Conservation (phyloP, 306 rosid genomes). For the Cyamopsis tetragonoloba region DNA sequence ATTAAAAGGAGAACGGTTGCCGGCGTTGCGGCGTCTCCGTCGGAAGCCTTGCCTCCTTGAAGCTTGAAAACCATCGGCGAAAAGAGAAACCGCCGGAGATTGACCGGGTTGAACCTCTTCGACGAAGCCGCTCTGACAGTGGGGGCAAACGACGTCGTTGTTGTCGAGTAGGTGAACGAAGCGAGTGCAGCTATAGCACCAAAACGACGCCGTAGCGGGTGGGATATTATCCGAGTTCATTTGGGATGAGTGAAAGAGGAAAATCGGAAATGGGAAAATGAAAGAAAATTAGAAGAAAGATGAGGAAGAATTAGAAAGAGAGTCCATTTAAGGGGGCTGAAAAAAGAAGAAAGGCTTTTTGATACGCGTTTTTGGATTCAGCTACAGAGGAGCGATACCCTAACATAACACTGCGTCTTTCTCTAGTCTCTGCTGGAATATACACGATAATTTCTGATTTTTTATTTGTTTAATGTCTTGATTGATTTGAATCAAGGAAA, state of each 20-base stretch:
- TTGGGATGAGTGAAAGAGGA: not conserved
- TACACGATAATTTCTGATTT: conserved; percentile 1
- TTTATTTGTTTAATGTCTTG: not conserved
- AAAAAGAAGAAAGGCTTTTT: not conserved
- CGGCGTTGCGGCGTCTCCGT: conserved; percentile 56
- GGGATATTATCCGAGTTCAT: conserved; percentile 39
- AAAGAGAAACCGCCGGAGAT: conserved; percentile 34
- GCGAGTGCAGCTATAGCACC: conserved; percentile 83
- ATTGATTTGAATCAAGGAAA: not conserved
- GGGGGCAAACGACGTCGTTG: conserved; percentile 53
- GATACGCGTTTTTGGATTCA: conserved; percentile 5
- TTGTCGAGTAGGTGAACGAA: conserved; percentile 42
- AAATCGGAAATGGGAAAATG: not conserved
- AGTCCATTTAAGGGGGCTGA: not conserved
- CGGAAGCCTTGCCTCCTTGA: conserved; percentile 44
- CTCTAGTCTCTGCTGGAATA: conserved; percentile 10
- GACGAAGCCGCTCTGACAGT: conserved; percentile 71
- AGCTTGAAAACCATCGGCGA: conserved; percentile 22
- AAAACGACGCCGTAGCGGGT: conserved; percentile 60
- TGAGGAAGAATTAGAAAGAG: not conserved
- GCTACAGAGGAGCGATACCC: not conserved
- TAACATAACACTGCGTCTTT: no score
- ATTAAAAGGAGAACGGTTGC: conserved; percentile 60
- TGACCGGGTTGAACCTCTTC: conserved; percentile 60
- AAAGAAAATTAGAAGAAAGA: not conserved